These are phyloP conservation scores for Populus euphratica DNA, from an alignment of 345 rosid genomes.

Conservation along the genomic window DNA sequence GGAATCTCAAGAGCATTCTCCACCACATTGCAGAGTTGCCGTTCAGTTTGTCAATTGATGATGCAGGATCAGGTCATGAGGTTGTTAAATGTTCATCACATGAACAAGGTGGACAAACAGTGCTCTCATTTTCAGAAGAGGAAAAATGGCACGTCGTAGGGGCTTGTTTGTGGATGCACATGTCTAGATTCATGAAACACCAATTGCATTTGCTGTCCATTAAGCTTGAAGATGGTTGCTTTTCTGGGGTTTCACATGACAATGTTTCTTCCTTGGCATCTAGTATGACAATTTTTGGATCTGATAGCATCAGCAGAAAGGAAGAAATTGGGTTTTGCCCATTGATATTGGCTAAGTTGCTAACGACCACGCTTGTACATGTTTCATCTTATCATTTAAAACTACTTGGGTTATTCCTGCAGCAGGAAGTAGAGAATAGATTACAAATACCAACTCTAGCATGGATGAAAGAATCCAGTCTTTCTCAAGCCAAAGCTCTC, in stretches of 20 bases:
- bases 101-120: constrained; percentile 31
- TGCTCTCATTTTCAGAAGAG: constrained; percentile 57
- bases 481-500: constrained; percentile 37
- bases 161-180: constrained; percentile 72
- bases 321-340: constrained; percentile 40
- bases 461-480: constrained; percentile 56
- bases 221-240: constrained; percentile 35
- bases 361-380: constrained; percentile 43
- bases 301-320: constrained; percentile 29
- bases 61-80: constrained; percentile 20
- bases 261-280: constrained; percentile 29
- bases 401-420: constrained; percentile 48
- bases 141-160: constrained; percentile 69
- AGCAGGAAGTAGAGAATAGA: constrained; percentile 52
- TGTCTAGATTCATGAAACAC: constrained; percentile 54
- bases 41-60: constrained; percentile 24
- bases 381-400: constrained; percentile 69
- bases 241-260: constrained; percentile 29
- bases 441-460: constrained; percentile 43
- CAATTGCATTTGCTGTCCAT: constrained; percentile 43
- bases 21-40: constrained; percentile 29
- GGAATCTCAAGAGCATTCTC: constrained; percentile 41
- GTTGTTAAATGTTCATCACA: constrained; percentile 19
- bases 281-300: constrained; percentile 29
- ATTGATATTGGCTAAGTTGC: constrained; percentile 41